Evolutionary conservation across 495 filamentous ascomycete species (phyloP), one percentile per base, ranked within the genome.

Genomic region (Bathelium albidoporum): DNA sequence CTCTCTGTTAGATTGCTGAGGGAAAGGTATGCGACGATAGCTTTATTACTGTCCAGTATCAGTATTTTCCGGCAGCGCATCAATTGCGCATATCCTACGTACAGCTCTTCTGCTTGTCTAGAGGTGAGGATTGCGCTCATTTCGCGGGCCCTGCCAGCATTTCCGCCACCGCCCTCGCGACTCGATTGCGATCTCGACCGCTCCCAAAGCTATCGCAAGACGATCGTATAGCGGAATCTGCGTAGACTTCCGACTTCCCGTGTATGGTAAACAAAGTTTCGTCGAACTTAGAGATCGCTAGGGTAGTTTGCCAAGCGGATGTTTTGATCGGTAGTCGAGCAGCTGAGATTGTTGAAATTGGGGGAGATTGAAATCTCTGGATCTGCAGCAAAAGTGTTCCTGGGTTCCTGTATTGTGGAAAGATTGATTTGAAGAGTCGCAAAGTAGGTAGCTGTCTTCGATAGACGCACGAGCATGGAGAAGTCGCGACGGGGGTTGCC

Each of bases 61-160:
- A 74, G 72, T 61, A 43, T 28, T 44, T 10, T 55, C 24, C 22
- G 5, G 5, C 20, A 28, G 9, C 10, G 24, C 5, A 29, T 28
- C 5, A 32, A 26, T 1, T 34, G 39, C 32, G 29, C 3, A 10
- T 18, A 45, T 22, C 32, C 41, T 41, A 64, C 74, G 62, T 69
- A 93, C 90, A 93, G 87, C 83, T 95, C 89, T 74, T 90, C 90
- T 66, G 90, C 89, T 80, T 95, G 90, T 67, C 89, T 83, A 61
- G 77, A 76, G 53, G 89, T 91, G 74, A 94, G 80, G 75, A 92
- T 78, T 70, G 87, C 83, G 77, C 83, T 85, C 89, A 92, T 93
- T 64, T 73, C 78, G 74, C 49, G 12, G 24, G n/a, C 49, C 49
- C 22, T 28, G 49, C 4, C 0, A 60, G 32, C 36, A 43, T 62